Base-by-base conservation (phyloP, 1,284 basidiomycete genomes). In the Ceratobasidium sp. region DNA sequence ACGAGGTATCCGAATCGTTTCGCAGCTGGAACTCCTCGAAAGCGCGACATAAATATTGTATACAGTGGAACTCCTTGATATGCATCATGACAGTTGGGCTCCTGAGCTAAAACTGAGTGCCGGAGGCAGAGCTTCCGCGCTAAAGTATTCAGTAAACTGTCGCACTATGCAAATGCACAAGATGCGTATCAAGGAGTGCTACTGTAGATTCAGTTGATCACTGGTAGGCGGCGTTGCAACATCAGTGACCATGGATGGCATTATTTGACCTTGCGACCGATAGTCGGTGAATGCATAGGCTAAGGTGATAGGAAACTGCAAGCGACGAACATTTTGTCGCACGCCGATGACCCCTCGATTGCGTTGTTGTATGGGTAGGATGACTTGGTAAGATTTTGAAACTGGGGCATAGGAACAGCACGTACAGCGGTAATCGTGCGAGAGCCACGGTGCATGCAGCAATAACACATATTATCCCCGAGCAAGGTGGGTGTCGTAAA, bases 11-110 rank as follows among this genome's bases (percentile, higher is more conserved):
- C 8, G 46, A 32, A 61, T 51, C n/a, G 54, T 46, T 11, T 40
- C 44, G 29, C 57, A 25, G 8, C 76, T 66, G 1, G 46, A 66
- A 32, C 43, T 77, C 0, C 81, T 71, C 19, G 83, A 84, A 22
- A 84, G 76, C 44, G 83, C 82, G 13, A 84, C 81, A 71, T 84
- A 84, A 0, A 82, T 66, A 64, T 83, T 85, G 78, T 82, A 83
- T 7, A 81, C 25, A 29, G 25, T 29, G 25, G 25, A 29, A 29
- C 25, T 29, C 25, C 25, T 29, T 29, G 25, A 29, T 29, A 29
- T 29, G 25, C 25, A 29, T 29, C 25, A 29, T 29, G 25, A 29
- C 25, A 29, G 25, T 29, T 29, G 25, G 25, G 25, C 25, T 29
- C 25, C 25, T 29, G 25, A 29, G 25, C 25, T 29, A 29, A 29